Evolutionary conservation across 2,329 filamentous ascomycete species (phyloP), one percentile per base, ranked within the genome.

Genomic region (Magnaporthiopsis incrustans): DNA sequence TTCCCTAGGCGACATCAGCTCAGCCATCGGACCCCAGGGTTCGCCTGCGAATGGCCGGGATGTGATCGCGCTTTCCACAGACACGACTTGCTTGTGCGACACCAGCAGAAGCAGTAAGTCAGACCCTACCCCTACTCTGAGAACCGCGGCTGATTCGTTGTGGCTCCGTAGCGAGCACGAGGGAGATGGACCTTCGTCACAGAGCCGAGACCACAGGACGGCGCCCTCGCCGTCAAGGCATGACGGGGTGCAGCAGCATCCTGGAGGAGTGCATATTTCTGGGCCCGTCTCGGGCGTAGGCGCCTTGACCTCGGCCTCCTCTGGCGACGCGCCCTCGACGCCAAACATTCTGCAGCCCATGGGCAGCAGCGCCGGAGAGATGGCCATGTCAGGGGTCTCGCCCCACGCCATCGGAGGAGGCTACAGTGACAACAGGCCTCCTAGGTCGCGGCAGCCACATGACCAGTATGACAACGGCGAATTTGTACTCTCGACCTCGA

Each of bases 1-100:
- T 38, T 50, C 5, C 32, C 4, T n/a, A 67, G 67, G 35, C 67
- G 67, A 6, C 67, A 68, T 53, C 65, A 87, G 71, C 78, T 86
- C 56, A 85, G 83, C 68, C 85, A 88, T 71, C 77, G 81, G 64
- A 81, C 78, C 63, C 82, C 85, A 38, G 77, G 78, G 60, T 80
- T 80, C 68, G 75, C 75, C 53, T 88, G 85, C 67, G 76, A 73
- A 5, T 77, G 80, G 64, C 77, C 79, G n/a, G 80, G 81, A 50
- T 88, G 85, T 70, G 82, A 82, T 58, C 81, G 81, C 67, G 76
- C 78, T 25, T 88, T 88, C 67, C 81, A 86, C 67, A 79, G 85
- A 64, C 79, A 80, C 61, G 85, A 88, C 71, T 74, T 88, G 18
- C 77, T 87, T 25, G 77, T 82, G 32, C 81, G 85, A 57, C 85